Evolutionary conservation across 164 flowering plant species (phyloP).

Genomic region (Nymphaea thermarum): DNA sequence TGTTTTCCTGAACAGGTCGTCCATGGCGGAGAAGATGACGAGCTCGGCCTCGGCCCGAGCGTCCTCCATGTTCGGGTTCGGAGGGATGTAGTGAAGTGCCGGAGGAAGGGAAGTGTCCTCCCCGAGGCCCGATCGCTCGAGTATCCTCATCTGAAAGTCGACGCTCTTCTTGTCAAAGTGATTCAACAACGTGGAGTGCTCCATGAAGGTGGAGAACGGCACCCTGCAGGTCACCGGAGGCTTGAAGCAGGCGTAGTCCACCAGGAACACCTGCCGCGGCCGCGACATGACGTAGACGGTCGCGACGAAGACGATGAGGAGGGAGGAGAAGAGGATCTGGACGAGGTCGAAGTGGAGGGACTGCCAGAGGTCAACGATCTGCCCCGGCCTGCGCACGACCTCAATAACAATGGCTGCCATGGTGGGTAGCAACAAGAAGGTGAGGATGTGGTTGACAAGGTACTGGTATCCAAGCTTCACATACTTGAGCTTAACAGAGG

Average conservation of each 20-base stretch:
- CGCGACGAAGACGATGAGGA: constrained; percentile 7
- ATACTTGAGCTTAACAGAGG: constrained; percentile 16
- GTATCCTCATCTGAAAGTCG: constrained; percentile 9
- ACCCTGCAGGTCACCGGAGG: constrained; percentile 11
- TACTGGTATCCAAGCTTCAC: constrained; percentile 12
- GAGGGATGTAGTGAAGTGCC: constrained; percentile 1
- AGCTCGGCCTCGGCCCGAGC: constrained; percentile 5
- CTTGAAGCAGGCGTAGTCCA: constrained; percentile 2
- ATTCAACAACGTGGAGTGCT: constrained; percentile 5
- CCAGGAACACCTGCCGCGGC: constrained; percentile 6
- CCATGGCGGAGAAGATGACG: constrained; percentile 13
- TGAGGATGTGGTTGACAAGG: constrained; percentile 10
- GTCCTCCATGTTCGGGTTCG: background rate
- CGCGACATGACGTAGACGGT: constrained; percentile 7
- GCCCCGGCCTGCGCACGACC: constrained; percentile 6
- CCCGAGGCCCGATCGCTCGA: constrained; percentile 3
- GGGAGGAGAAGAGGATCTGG: constrained; percentile 2
- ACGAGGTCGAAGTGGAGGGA: constrained; percentile 2
- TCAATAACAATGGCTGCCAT: constrained; percentile 5
- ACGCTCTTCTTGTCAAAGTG: constrained; percentile 7
- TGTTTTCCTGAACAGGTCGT: constrained; percentile 2
- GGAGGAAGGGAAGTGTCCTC: constrained; percentile 4
- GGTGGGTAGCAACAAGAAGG: constrained; percentile 8
- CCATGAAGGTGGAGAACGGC: constrained; percentile 10
- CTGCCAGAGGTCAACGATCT: background rate